These are phyloP conservation scores for Peniophora sp. DNA, from an alignment of 1,284 basidiomycete genomes.

Conservation along the genomic window DNA sequence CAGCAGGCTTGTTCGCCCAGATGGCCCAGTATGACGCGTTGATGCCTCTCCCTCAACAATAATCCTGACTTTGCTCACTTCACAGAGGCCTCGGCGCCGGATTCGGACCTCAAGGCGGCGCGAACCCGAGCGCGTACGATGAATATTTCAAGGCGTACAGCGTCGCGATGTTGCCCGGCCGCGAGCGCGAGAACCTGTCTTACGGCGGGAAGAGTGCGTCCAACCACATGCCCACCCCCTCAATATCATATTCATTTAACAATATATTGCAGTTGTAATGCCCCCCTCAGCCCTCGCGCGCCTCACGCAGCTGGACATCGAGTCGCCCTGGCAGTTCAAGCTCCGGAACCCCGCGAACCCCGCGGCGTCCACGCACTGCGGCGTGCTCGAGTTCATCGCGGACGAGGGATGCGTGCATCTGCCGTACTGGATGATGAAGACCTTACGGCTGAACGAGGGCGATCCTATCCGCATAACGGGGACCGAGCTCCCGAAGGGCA, in stretches of 20 bases:
- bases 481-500: conserved; percentile 84
- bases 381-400: conserved; percentile 98
- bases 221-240: conserved; percentile 12
- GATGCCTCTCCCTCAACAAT: neutral
- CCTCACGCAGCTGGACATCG: conserved; percentile 84
- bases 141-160: conserved; percentile 83
- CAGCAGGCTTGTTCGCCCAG: conserved; percentile 49
- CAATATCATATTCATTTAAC: neutral
- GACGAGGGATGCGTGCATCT: conserved; percentile 94
- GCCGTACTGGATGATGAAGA: conserved; percentile 99
- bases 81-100: conserved; percentile 46
- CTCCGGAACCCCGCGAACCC: conserved; percentile 85
- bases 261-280: conserved; percentile 76
- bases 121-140: conserved; percentile 63
- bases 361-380: conserved; percentile 86
- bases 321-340: conserved; percentile 94
- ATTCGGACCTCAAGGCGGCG: conserved; percentile 36
- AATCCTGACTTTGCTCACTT: conserved; percentile 1
- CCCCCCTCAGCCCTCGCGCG: conserved; percentile 90
- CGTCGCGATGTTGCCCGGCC: conserved; percentile 77
- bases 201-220: conserved; percentile 96
- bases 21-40: conserved; percentile 43
- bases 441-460: conserved; percentile 86
- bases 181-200: conserved; percentile 79
- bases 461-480: conserved; percentile 93